A percentile compares a stretch with the other conserved stretches of the same genome.
phyloP scores from a whole-genome alignment of 768 basidiomycete species.

The Tremella mesenterica region DNA sequence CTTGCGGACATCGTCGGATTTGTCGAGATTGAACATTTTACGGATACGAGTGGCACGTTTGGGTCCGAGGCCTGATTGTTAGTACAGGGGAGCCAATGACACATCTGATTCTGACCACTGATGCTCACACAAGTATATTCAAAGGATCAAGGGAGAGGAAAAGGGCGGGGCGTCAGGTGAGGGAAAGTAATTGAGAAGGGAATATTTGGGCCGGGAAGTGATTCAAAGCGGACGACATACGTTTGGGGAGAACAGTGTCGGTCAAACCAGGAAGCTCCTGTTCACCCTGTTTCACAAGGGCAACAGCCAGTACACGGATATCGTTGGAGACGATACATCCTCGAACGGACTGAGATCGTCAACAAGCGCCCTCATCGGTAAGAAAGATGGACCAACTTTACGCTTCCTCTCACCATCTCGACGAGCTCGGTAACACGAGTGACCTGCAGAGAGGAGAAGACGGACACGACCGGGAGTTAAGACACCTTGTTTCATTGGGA shows the following conservation, averaged over 20 bases:
- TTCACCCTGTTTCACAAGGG: slow-evolving; percentile 95
- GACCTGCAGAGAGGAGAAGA: slow-evolving; percentile 77
- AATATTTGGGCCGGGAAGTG: too few relatives aligned
- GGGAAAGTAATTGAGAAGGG: too few relatives aligned
- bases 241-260: slow-evolving; percentile 83
- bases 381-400: slow-evolving; percentile 53
- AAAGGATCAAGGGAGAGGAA: too few relatives aligned
- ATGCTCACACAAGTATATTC: neutral
- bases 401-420: slow-evolving; percentile 93
- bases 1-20: slow-evolving; percentile 97
- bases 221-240: slow-evolving; percentile 38
- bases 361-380: neutral
- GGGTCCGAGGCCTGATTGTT: slow-evolving; percentile 58
- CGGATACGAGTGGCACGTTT: slow-evolving; percentile 97
- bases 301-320: slow-evolving; percentile 84
- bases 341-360: slow-evolving; percentile 55
- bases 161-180: too few relatives aligned
- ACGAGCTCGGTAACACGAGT: slow-evolving; percentile 93
- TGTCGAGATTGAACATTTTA: slow-evolving; percentile 91
- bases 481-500: slow-evolving; percentile 99
- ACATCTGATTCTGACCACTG: too few relatives aligned
- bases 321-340: slow-evolving; percentile 97
- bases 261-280: slow-evolving; percentile 81
- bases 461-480: slow-evolving; percentile 98
- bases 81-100: neutral